Evolutionary conservation across 2,329 filamentous ascomycete genomes (phyloP), one percentile per base, ranked within the genome.

Genomic region (Dothiorella sarmentorum): DNA sequence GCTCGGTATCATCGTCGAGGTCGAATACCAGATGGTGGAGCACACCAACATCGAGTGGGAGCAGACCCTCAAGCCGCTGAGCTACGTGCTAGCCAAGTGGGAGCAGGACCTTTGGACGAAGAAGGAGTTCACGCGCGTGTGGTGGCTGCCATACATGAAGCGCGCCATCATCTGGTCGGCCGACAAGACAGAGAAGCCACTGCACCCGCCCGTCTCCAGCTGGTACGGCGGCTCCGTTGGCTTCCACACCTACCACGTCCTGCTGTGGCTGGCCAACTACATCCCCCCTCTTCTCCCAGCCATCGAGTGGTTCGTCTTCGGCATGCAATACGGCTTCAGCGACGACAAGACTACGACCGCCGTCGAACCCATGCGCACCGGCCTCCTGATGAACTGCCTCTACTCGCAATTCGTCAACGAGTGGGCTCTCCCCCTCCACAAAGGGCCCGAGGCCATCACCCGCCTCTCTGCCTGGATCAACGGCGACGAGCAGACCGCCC

Each of bases 331-430:
- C 71, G 93, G 93, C 53, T 97, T 97, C 80, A 79, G 79, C 31
- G 83, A 90, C 61, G 85, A 85, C 51, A 82, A 80, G 3, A 80
- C 81, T 55, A 88, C 85, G 38, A 80, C 82, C n/a, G 93, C 88
- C 5, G 84, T 97, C 17, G 89, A 97, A 73, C 85, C 88, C 20
- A 89, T 88, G 63, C 85, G 88, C 61, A 79, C 87, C 63, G 93
- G 91, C 11, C 82, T 97, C 44, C 80, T 97, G 55, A 93, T 99
- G 89, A 94, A 99, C 77, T 99, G 94, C 69, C 83, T 97, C 5
- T 99, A 97, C 78, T 93, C 89, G n/a, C 94, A 99, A 70, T 96
- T 91, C 67, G 94, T 99, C 64, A 97, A 99, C 72, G 94, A 99
- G 72, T 99, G 94, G 94, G 93, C 93, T 0, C 82, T 99, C 6